Conservation (phyloP, 148 eudicot genomes). For the Pharnaceum exiguum region DNA sequence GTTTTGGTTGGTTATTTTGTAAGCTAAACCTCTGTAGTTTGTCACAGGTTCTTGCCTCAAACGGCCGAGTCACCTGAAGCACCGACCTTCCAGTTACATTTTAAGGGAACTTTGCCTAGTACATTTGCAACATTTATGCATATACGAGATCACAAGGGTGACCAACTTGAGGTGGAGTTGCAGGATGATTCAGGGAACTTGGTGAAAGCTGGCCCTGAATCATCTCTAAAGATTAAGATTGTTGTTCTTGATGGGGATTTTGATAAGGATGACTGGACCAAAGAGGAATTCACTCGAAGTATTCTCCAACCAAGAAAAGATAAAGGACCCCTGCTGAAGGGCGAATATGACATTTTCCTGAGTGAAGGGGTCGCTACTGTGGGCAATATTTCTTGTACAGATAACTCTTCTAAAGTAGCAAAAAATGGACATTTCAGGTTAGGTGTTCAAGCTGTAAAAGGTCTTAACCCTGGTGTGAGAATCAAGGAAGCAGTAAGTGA, state of each 20-base stretch:
- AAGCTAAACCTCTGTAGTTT: too few species aligned
- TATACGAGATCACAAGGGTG: too few species aligned
- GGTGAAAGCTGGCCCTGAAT: constrained; percentile 17
- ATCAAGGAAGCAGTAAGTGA: constrained; percentile 47
- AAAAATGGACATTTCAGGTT: constrained; percentile 51
- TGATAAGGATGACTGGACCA: constrained; percentile 34
- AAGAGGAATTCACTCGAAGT: constrained; percentile 33
- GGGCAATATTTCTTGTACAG: constrained; percentile 34
- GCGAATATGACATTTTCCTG: constrained; percentile 24
- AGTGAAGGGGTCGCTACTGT: constrained; percentile 36
- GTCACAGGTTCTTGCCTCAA: too few species aligned
- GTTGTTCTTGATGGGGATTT: constrained; percentile 47
- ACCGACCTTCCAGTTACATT: too few species aligned
- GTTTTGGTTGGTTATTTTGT: too few species aligned
- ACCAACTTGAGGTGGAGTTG: too few species aligned
- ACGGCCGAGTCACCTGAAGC: too few species aligned
- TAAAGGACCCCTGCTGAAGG: constrained; percentile 35
- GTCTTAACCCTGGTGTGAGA: constrained; percentile 28
- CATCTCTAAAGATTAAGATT: constrained; percentile 30
- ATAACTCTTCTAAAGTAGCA: constrained; percentile 57
- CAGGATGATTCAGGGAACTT: too few species aligned
- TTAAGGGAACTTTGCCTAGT: too few species aligned
- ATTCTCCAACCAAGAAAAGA: constrained; percentile 34
- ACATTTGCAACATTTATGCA: too few species aligned
- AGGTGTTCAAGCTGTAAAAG: constrained; percentile 38